A percentile compares a stretch with the other conserved stretches of the same genome.
Evolutionary conservation across 768 basidiomycete species (phyloP).

Genomic region (Leccinum subgranulosum): DNA sequence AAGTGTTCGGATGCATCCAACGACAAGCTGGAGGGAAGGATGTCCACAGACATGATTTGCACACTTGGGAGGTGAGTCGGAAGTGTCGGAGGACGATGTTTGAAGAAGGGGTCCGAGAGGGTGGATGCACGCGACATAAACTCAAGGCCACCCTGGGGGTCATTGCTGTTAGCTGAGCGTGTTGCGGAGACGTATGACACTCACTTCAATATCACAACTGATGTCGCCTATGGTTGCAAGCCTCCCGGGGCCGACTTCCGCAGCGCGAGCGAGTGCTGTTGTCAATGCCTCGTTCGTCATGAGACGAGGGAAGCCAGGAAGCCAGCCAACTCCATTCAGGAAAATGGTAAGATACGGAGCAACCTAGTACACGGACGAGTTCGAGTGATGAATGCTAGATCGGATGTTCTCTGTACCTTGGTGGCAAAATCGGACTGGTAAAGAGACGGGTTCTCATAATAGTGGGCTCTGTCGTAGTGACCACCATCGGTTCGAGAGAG

Average conservation of each 20-base stretch:
- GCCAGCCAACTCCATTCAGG: slow-evolving; percentile 87
- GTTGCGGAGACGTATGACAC: too few species aligned
- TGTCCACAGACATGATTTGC: too few species aligned
- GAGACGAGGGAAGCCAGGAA: slow-evolving; percentile 70
- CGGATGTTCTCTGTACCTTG: slow-evolving; percentile 42
- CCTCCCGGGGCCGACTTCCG: slow-evolving; percentile 49
- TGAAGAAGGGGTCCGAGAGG: too few species aligned
- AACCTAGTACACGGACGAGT: slow-evolving; percentile 43
- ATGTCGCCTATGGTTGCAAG: slow-evolving; percentile 82
- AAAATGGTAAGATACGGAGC: slow-evolving; percentile 84
- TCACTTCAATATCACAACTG: too few species aligned
- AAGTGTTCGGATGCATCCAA: too few species aligned
- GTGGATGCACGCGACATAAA: too few species aligned
- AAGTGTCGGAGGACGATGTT: too few species aligned
- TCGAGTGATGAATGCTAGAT: background rate
- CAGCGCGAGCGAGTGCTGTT: slow-evolving; percentile 46
- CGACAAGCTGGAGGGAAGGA: too few species aligned
- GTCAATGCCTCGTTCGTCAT: slow-evolving; percentile 67
- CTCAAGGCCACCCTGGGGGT: too few species aligned
- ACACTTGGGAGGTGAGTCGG: too few species aligned
- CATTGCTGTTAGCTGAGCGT: too few species aligned
- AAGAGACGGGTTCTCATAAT: slow-evolving; percentile 66
- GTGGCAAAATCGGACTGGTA: slow-evolving; percentile 69
- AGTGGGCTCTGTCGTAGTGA: slow-evolving; percentile 60
- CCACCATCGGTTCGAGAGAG: slow-evolving; percentile 54